phyloP scores from a whole-genome alignment of 1,284 basidiomycete species.

The Rhodotorula sp. region DNA sequence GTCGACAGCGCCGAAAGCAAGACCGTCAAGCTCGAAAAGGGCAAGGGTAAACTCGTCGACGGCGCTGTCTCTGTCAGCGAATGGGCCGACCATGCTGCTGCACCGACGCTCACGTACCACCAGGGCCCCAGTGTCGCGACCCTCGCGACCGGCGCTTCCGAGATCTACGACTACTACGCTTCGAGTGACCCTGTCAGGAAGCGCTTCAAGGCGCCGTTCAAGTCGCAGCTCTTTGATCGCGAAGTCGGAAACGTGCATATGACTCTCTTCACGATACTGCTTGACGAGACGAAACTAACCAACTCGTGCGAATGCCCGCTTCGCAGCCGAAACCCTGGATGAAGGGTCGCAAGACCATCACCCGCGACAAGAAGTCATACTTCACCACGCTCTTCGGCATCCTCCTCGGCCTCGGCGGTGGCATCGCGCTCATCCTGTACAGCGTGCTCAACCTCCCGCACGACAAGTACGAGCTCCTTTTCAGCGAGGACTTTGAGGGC shows the following conservation, averaged over 20 bases:
- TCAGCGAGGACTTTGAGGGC: conserved; percentile 25
- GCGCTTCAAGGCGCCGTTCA: conserved; percentile 24
- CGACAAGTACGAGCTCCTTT: conserved; percentile 11
- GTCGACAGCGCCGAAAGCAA: not conserved
- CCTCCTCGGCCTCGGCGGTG: conserved; percentile 3
- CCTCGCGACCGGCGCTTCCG: not conserved
- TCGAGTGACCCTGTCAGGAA: not conserved
- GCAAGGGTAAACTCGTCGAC: not conserved
- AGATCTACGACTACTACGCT: not conserved
- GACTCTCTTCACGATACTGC: too few species aligned
- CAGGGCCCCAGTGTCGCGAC: not conserved
- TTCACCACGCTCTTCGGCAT: conserved; percentile 29
- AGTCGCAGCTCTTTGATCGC: conserved; percentile 18
- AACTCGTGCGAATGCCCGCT: not conserved
- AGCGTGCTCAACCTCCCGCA: conserved; percentile 4
- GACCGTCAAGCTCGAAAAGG: too few species aligned
- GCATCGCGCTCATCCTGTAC: conserved; percentile 7
- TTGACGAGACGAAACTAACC: not conserved
- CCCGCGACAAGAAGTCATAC: conserved; percentile 30
- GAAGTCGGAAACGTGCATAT: conserved; percentile 13
- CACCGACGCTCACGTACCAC: conserved; percentile 10
- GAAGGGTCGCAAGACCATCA: conserved; percentile 27
- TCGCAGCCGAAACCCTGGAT: conserved; percentile 30
- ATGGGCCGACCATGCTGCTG: not conserved
- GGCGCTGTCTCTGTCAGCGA: not conserved